Percentiles rank a stretch among this genome's conserved stretches.
These are phyloP conservation scores for Talaromyces ruber DNA, from an alignment of 495 filamentous ascomycete species.

Conservation along the genomic window DNA sequence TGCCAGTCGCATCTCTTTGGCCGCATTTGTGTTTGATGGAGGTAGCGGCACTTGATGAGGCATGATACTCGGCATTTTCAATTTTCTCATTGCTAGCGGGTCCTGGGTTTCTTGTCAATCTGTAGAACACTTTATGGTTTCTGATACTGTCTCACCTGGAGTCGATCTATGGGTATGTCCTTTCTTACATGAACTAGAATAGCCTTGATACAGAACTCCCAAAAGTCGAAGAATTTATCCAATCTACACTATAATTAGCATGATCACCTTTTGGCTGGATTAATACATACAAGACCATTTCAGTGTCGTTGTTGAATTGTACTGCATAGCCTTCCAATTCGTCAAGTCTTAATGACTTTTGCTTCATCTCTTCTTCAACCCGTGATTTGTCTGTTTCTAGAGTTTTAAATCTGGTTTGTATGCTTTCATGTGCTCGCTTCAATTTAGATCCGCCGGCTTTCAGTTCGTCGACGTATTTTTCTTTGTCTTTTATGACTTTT, in stretches of 20 bases:
- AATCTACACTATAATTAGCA: conserved; percentile 8
- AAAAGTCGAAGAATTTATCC: conserved; percentile 8
- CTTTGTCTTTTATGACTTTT: conserved; percentile 11
- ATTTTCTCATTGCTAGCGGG: neutral
- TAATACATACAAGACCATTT: conserved; percentile 11
- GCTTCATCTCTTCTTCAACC: conserved; percentile 8
- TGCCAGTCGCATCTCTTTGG: conserved; percentile 17
- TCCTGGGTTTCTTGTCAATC: conserved; percentile 6
- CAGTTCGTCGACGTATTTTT: conserved; percentile 12
- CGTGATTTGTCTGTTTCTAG: conserved; percentile 8
- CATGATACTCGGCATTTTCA: neutral
- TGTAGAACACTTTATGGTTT: conserved; percentile 6
- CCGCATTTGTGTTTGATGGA: conserved; percentile 13
- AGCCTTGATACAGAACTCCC: conserved; percentile 11
- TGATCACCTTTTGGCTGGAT: neutral
- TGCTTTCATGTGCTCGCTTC: conserved; percentile 4
- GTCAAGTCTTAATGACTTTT: conserved; percentile 1
- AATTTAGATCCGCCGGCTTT: conserved; percentile 11
- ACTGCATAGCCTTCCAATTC: conserved; percentile 9
- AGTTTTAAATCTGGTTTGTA: conserved; percentile 8
- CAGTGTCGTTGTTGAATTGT: conserved; percentile 5
- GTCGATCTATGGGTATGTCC: conserved; percentile 9
- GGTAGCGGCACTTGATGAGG: conserved; percentile 1
- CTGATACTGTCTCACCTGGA: conserved; percentile 12
- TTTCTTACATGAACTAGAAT: conserved; percentile 8